Conservation (phyloP, 2,329 filamentous ascomycete genomes). For the Fusarium torreyae region DNA sequence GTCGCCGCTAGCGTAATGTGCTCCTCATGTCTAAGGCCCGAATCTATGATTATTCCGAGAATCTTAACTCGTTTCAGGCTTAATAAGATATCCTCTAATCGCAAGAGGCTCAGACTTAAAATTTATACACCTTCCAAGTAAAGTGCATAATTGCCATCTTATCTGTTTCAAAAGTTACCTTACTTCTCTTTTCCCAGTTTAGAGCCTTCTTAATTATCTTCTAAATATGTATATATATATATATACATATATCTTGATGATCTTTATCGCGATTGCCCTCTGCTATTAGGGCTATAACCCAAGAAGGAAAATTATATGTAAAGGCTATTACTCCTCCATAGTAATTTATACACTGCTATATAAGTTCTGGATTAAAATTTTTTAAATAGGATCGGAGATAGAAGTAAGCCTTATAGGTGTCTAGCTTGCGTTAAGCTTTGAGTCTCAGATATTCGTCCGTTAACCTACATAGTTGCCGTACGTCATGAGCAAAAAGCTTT, state of each 20-base stretch:
- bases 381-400: neutral
- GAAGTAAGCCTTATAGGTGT: neutral
- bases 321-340: neutral
- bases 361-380: slow-evolving; percentile 4
- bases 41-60: neutral
- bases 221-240: too few species aligned
- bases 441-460: neutral
- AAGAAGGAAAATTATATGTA: neutral
- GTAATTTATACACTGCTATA: neutral
- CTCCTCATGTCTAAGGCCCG: neutral
- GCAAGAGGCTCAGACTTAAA: neutral
- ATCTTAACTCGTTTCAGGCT: neutral
- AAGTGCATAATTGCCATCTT: neutral
- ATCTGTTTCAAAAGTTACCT: neutral
- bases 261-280: neutral
- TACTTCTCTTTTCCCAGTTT: neutral
- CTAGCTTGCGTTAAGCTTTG: neutral
- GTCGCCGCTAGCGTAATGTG: neutral
- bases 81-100: neutral
- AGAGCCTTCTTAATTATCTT: neutral
- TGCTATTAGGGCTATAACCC: neutral
- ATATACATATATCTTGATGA: too few species aligned
- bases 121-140: neutral
- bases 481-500: neutral
- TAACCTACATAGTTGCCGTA: neutral